Evolutionary conservation across 2,329 filamentous ascomycete species (phyloP).

Genomic region (Cryphonectria carpinicola): DNA sequence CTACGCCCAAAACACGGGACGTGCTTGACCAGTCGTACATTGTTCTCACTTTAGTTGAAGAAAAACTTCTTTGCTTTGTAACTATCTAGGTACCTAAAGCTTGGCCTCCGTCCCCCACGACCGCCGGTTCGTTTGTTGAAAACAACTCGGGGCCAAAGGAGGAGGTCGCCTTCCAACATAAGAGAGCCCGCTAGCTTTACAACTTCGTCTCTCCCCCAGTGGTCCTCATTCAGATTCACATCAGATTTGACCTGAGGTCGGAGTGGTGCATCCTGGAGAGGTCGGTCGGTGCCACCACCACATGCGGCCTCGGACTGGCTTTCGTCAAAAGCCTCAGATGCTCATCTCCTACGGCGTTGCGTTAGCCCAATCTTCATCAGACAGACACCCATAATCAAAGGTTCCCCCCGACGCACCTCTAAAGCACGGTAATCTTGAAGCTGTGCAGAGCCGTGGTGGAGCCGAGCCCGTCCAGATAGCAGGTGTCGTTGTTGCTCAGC

Average conservation of each 20-base stretch:
- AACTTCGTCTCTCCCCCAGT: background rate
- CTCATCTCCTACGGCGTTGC: background rate
- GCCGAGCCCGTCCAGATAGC: background rate
- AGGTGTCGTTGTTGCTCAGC: background rate
- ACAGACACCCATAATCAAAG: background rate
- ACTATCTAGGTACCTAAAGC: background rate
- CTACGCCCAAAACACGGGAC: background rate
- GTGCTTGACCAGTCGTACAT: background rate
- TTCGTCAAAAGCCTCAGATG: background rate
- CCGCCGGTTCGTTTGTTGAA: background rate
- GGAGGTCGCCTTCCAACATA: background rate
- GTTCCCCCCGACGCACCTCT: background rate
- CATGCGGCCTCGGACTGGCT: background rate
- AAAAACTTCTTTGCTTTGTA: background rate
- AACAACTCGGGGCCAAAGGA: background rate
- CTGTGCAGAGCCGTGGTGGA: background rate
- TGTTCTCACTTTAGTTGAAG: background rate
- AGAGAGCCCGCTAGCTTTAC: background rate
- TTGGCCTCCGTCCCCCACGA: background rate
- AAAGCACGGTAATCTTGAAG: background rate
- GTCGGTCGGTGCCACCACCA: background rate
- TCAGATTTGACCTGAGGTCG: background rate
- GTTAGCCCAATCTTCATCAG: background rate
- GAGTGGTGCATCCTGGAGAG: background rate
- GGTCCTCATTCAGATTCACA: background rate